phyloP scores from a whole-genome alignment of 495 filamentous ascomycete genomes.

The Xylaria palmicola region DNA sequence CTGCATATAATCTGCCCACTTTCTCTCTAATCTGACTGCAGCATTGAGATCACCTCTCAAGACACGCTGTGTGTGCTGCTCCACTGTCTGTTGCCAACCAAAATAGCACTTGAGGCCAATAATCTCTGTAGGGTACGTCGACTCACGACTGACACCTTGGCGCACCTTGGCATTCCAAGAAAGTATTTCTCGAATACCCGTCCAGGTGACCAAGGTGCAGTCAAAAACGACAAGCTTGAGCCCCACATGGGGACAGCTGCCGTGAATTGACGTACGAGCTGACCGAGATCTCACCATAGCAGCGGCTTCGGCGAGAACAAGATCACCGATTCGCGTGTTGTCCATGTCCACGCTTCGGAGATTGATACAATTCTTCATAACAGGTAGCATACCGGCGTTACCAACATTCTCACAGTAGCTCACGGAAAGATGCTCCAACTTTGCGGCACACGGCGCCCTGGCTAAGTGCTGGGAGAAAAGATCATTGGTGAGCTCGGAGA shows the following conservation, averaged over 20 bases:
- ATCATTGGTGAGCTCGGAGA: constrained; percentile 71
- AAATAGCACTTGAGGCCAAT: constrained; percentile 91
- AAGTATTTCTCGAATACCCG: constrained; percentile 81
- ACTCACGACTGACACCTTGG: constrained; percentile 36
- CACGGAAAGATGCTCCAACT: constrained; percentile 77
- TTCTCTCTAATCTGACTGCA: constrained; percentile 74
- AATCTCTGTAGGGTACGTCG: constrained; percentile 65
- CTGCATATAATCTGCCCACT: constrained; percentile 96
- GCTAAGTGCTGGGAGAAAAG: constrained; percentile 69
- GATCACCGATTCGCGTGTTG: constrained; percentile 86
- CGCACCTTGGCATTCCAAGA: constrained; percentile 73
- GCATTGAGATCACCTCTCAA: constrained; percentile 68
- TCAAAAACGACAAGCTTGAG: constrained; percentile 86
- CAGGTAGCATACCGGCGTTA: constrained; percentile 79
- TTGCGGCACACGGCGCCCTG: constrained; percentile 65
- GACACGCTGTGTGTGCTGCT: constrained; percentile 86
- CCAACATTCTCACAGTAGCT: constrained; percentile 85
- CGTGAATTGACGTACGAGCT: constrained; percentile 42
- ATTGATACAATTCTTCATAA: constrained; percentile 71
- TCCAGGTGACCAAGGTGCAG: constrained; percentile 88
- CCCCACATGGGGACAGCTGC: constrained; percentile 53
- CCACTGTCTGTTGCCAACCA: constrained; percentile 90
- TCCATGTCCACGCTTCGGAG: constrained; percentile 81
- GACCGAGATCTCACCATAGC: constrained; percentile 66
- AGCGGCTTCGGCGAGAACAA: constrained; percentile 85